phyloP scores from a whole-genome alignment of 2,329 filamentous ascomycete genomes.

The Diaporthe velutina region DNA sequence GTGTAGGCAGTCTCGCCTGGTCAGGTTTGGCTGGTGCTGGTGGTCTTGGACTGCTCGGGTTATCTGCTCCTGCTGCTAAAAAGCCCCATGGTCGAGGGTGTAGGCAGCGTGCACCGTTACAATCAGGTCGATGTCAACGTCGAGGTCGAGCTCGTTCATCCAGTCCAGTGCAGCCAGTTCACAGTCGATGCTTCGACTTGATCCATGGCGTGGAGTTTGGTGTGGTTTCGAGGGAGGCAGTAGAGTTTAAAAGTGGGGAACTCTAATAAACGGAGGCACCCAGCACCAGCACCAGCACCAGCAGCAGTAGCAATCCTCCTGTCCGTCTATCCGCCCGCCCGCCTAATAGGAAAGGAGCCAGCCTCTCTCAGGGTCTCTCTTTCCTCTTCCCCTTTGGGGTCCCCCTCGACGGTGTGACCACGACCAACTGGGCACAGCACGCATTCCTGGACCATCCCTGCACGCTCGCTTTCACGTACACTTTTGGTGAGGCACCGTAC shows the following conservation, averaged over 20 bases:
- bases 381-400: not conserved
- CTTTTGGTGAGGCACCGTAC: not conserved
- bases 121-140: not conserved
- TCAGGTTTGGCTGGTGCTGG: not conserved
- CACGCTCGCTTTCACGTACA: not conserved
- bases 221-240: not conserved
- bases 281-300: not conserved
- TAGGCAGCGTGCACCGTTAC: not conserved
- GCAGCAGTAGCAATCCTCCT: not conserved
- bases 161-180: not conserved
- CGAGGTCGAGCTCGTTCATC: not conserved
- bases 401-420: not conserved
- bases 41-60: not conserved
- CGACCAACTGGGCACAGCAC: not conserved
- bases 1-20: not conserved
- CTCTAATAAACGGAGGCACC: not conserved
- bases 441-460: conserved; percentile 15
- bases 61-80: not conserved
- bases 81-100: not conserved
- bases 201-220: not conserved
- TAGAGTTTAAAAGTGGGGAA: conserved; percentile 19
- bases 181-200: not conserved
- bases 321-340: not conserved
- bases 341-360: not conserved
- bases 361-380: not conserved